Base-by-base conservation (phyloP, 2,329 filamentous ascomycete species). In the Blastomyces percursus region DNA sequence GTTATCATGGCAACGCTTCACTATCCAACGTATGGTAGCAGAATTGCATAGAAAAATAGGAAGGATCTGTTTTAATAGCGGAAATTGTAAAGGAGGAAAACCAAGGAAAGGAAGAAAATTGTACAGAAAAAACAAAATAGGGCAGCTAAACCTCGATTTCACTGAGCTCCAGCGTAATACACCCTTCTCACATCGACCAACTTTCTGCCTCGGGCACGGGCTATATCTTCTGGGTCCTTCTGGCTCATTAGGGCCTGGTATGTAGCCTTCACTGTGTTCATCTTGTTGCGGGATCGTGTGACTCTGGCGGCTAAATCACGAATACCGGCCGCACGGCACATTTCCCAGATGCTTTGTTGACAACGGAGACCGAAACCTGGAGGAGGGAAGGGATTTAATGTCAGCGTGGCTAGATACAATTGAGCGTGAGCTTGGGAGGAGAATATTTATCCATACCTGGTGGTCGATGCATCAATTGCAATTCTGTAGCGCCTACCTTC, bases 181-280 rank as follows among this genome's bases (percentile, higher is more conserved):
- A 97, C 94, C 81, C 94, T 96, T 69, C 94, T 82, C 67, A 93
- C 90, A 79, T 99, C 94, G 42, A 99, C 91, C 72, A 99, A 75
- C 83, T 99, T 99, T 84, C 90, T 93, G 65, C 94, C 93, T 67
- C 92, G 81, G 60, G 91, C 93, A 59, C 89, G 83, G 62, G 94
- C 94, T 72, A 99, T 87, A 72, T 93, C 86, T 74, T 97, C 90
- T 38, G 94, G 94, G 72, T 96, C 82, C 65, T 85, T 85, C 79
- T 99, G 94, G 79, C 81, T 88, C 75, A 85, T 84, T 66, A 99
- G 80, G 5, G 92, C 93, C 75, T 93, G 76, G 76, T 89, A 90
- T 50, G 91, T 84, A 16, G 94, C 94, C 80, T 96, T 96, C 78
- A 96, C 89, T 21, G 92, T 90, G 80, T 99, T 99, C 91, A 97